Conservation (phyloP, 352 stramenopile genomes). For the Globisporangium nagaii region DNA sequence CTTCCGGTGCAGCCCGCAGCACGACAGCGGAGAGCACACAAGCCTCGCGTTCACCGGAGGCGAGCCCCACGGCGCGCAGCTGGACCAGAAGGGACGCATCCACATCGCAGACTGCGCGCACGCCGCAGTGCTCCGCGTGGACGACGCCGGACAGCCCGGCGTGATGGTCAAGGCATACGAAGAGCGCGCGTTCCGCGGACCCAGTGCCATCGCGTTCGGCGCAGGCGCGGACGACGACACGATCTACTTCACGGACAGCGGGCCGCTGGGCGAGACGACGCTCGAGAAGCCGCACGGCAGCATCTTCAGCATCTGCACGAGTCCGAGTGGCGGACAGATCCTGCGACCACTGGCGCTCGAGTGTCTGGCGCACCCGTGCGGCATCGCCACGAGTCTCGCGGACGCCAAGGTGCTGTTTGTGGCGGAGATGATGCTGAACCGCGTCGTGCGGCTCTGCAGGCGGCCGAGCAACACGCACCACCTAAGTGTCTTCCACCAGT, state of each 20-base stretch:
- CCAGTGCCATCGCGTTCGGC: conserved; percentile 57
- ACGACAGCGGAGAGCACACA: conserved; percentile 24
- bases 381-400: conserved; percentile 29
- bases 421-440: conserved; percentile 79
- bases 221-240: conserved; percentile 28
- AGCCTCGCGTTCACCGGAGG: conserved; percentile 61
- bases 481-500: conserved; percentile 79
- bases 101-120: conserved; percentile 73
- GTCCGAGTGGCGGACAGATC: conserved; percentile 62
- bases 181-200: conserved; percentile 64
- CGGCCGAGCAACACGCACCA: conserved; percentile 66
- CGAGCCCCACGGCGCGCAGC: conserved; percentile 55
- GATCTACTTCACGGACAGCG: conserved; percentile 85
- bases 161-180: conserved; percentile 85
- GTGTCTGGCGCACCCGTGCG: conserved; percentile 80
- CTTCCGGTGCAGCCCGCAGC: conserved; percentile 37
- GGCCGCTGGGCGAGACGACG: conserved; percentile 78
- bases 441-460: conserved; percentile 62
- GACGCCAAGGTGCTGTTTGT: conserved; percentile 53
- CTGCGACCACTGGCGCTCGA: conserved; percentile 65
- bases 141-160: conserved; percentile 48
- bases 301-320: conserved; percentile 66
- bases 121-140: conserved; percentile 61
- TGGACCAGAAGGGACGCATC: conserved; percentile 54
- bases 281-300: conserved; percentile 74